Conservation (phyloP, 2,329 filamentous ascomycete genomes). For the Aphanoascus verrucosus region DNA sequence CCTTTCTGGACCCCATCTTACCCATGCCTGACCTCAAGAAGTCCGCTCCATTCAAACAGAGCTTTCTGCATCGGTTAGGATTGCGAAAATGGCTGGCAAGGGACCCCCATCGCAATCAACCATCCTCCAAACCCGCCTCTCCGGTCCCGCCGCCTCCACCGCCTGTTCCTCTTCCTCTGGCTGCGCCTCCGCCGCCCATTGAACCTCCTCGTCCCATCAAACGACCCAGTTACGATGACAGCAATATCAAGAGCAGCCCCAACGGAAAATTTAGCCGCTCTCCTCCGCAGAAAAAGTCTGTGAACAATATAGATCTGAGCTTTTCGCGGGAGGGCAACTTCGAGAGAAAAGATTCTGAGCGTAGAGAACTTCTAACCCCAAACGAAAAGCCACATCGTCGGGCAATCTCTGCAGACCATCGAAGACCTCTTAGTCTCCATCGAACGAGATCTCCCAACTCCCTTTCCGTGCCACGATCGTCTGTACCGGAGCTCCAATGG, state of each 20-base stretch:
- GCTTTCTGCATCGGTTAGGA: constrained; percentile 38
- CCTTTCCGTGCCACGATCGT: constrained; percentile 29
- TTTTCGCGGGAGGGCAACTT: constrained; percentile 17
- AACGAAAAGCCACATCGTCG: constrained; percentile 48
- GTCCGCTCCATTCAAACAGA: constrained; percentile 29
- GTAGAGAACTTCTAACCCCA: constrained; percentile 60
- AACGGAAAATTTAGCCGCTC: constrained; percentile 8
- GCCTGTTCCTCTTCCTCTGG: neutral
- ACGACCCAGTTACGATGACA: constrained; percentile 2
- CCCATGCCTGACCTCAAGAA: constrained; percentile 28
- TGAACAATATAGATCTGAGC: neutral
- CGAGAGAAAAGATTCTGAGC: constrained; percentile 49
- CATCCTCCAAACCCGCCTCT: constrained; percentile 17
- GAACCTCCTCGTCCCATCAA: neutral
- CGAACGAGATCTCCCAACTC: constrained; percentile 37
- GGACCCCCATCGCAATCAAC: constrained; percentile 21
- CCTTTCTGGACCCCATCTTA: constrained; percentile 27
- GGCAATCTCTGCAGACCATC: constrained; percentile 51
- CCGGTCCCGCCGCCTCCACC: constrained; percentile 17
- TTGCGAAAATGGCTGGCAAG: constrained; percentile 35
- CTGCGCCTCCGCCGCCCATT: constrained; percentile 5
- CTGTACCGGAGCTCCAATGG: constrained; percentile 34
- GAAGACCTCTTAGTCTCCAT: constrained; percentile 33
- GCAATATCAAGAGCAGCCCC: constrained; percentile 11
- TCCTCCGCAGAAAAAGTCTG: constrained; percentile 2